Base-by-base conservation (phyloP, 192 early-diverging fungal genomes). In the Linderina pennispora region DNA sequence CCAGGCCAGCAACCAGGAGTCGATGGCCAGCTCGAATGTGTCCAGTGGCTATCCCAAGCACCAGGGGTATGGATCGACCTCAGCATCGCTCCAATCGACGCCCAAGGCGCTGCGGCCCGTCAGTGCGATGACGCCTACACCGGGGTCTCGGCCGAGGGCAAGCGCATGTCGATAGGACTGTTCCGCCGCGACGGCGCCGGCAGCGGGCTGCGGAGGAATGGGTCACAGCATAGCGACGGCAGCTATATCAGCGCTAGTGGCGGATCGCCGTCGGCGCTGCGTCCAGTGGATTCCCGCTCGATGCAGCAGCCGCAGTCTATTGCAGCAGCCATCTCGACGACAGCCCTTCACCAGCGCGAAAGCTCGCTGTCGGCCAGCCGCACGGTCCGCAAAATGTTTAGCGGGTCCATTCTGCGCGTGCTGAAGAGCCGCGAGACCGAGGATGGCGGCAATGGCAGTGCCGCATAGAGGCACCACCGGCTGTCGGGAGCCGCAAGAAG, bases 331-430 rank as follows among this genome's bases (percentile, higher is more conserved):
- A 56, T 65, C 49, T 53, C 52, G 53, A 48, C 25, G 37, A 5
- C 28, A 5, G 6, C 28, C 5, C 6, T 11, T 31, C 11, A 5
- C 11, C 11, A 5, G 28, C 11, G 38, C n/a, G 44, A 42, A 15
- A 51, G 55, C 5, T n/a, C 40, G 35, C 45, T 43, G 1, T 43
- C 46, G 16, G 46, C 51, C 40, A 50, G 58, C 35, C 46, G n/a
- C 19, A 43, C 58, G 11, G 65, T 70, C 15, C 66, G 66, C 50
- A 70, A 70, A 36, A 70, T 62, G 66, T 62, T 70, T 26, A 70
- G 66, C 24, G 66, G 55, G 3, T 55, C 59, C n/a, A 50, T 70
- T 43, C 19, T 70, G 43, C 66, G 66, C 31, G 59, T 53, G 0
- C 36, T 70, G 46, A 58, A 60, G 22, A 70, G 66, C 59, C 66